Percentiles rank a stretch among this genome's conserved stretches.
phyloP scores from a whole-genome alignment of 192 early-diverging fungal species.

The Lobosporangium transversale region DNA sequence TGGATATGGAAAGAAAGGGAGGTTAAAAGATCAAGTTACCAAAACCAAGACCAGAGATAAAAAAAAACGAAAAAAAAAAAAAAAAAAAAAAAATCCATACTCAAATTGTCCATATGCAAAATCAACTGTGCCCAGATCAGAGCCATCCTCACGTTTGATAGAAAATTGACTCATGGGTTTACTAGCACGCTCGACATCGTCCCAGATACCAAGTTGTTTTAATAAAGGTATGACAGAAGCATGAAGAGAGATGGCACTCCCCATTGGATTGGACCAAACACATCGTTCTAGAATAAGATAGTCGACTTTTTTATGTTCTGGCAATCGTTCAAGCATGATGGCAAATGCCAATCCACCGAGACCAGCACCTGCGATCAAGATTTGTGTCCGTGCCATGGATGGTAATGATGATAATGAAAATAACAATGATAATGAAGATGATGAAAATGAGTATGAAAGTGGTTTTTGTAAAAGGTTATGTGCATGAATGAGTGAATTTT shows the following conservation, averaged over 20 bases:
- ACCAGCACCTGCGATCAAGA: slow-evolving; percentile 41
- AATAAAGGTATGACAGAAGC: slow-evolving; percentile 36
- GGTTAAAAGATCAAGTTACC: no score
- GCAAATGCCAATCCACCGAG: slow-evolving; percentile 33
- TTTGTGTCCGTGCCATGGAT: slow-evolving; percentile 31
- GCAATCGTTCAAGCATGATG: slow-evolving; percentile 44
- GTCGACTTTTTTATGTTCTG: slow-evolving; percentile 42
- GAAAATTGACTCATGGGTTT: slow-evolving; percentile 51
- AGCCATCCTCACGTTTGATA: slow-evolving; percentile 48
- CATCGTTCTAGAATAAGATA: slow-evolving; percentile 45
- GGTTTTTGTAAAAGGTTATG: no score
- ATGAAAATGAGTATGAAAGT: no score
- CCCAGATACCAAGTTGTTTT: slow-evolving; percentile 42
- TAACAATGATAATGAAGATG: no score
- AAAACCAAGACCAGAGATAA: no score
- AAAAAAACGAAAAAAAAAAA: neutral
- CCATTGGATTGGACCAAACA: slow-evolving; percentile 18
- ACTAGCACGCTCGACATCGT: slow-evolving; percentile 27
- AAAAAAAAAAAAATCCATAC: slow-evolving; percentile 21
- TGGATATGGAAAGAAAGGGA: neutral
- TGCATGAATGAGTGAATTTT: no score
- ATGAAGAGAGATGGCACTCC: slow-evolving; percentile 45
- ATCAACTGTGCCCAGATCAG: slow-evolving; percentile 38
- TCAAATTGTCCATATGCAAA: slow-evolving; percentile 33
- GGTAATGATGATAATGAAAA: no score